Evolutionary conservation across 495 filamentous ascomycete genomes (phyloP).

Genomic region (Podospora pseudopauciseta): DNA sequence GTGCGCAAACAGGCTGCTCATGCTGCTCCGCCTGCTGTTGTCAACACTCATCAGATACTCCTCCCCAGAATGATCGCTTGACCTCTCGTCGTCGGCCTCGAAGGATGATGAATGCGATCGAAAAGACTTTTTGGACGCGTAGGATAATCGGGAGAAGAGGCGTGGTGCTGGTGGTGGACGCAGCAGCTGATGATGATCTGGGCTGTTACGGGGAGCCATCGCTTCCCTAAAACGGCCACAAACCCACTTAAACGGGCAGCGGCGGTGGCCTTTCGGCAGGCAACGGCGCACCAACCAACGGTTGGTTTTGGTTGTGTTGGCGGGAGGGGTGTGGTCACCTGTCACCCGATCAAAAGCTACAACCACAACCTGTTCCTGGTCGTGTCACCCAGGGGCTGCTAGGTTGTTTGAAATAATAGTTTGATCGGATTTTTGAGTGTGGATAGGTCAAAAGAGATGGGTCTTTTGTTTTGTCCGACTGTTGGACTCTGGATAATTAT

Average conservation of each 20-base stretch:
- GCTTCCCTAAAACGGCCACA: slow-evolving; percentile 4
- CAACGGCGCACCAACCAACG: slow-evolving; percentile 6
- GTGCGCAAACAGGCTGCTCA: slow-evolving; percentile 11
- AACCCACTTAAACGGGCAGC: too few species aligned
- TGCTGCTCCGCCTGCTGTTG: slow-evolving; percentile 18
- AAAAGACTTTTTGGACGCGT: slow-evolving; percentile 42
- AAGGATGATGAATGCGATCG: slow-evolving; percentile 50
- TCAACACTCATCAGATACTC: slow-evolving; percentile 26
- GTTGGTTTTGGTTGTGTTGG: background rate
- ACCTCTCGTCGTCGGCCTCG: slow-evolving; percentile 62
- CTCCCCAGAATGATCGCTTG: slow-evolving; percentile 25
- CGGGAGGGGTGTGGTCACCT: background rate
- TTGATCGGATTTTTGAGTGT: background rate
- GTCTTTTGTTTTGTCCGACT: background rate
- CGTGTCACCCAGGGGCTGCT: background rate
- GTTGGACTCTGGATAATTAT: background rate
- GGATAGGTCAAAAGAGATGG: background rate
- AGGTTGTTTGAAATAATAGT: background rate
- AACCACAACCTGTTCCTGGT: slow-evolving; percentile 1
- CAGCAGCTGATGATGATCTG: slow-evolving; percentile 31
- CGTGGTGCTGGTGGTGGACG: slow-evolving; percentile 39
- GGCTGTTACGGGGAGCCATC: slow-evolving; percentile 38
- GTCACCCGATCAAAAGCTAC: slow-evolving; percentile 5
- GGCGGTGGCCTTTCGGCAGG: background rate
- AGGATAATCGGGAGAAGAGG: slow-evolving; percentile 44